These are phyloP conservation scores for Neonectria faginata DNA, from an alignment of 2,329 filamentous ascomycete genomes.

Conservation along the genomic window DNA sequence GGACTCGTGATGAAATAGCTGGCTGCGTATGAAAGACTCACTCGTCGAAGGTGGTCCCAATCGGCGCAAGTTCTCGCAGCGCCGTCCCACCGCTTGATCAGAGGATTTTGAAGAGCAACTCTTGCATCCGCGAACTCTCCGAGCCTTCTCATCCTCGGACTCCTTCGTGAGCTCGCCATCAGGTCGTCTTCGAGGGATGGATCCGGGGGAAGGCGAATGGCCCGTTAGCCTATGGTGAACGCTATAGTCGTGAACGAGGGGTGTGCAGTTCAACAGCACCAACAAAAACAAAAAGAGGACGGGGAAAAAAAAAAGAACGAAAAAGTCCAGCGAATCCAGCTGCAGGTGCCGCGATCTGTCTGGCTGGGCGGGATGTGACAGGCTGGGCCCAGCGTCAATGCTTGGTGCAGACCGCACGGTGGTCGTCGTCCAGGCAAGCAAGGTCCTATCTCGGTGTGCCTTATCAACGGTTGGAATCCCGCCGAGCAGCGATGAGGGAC, in stretches of 20 bases:
- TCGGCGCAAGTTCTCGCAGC: constrained; percentile 55
- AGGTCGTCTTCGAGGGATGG: background rate
- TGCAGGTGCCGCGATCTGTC: constrained; percentile 31
- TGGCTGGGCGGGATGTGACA: constrained; percentile 37
- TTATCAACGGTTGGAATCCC: background rate
- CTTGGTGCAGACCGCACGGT: constrained; percentile 12
- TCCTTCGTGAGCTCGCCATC: constrained; percentile 33
- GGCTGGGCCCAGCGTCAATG: constrained; percentile 21
- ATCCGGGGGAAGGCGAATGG: background rate
- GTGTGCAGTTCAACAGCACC: constrained; percentile 5
- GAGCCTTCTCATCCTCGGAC: constrained; percentile 35
- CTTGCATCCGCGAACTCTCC: constrained; percentile 48
- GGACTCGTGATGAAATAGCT: background rate
- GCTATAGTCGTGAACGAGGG: constrained; percentile 17
- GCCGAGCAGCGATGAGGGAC: background rate
- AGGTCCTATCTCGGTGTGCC: constrained; percentile 7
- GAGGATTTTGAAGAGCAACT: constrained; percentile 28
- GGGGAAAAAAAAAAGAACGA: constrained; percentile 8
- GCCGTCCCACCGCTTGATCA: constrained; percentile 64
- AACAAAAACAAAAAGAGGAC: background rate
- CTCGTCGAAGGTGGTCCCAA: constrained; percentile 63
- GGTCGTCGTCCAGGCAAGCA: background rate
- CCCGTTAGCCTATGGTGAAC: constrained; percentile 4
- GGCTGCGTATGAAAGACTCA: constrained; percentile 46
- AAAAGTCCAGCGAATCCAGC: constrained; percentile 20